Evolutionary conservation across 176 grass and related monocot species (phyloP).

Genomic region (Oropetium thomaeum): DNA sequence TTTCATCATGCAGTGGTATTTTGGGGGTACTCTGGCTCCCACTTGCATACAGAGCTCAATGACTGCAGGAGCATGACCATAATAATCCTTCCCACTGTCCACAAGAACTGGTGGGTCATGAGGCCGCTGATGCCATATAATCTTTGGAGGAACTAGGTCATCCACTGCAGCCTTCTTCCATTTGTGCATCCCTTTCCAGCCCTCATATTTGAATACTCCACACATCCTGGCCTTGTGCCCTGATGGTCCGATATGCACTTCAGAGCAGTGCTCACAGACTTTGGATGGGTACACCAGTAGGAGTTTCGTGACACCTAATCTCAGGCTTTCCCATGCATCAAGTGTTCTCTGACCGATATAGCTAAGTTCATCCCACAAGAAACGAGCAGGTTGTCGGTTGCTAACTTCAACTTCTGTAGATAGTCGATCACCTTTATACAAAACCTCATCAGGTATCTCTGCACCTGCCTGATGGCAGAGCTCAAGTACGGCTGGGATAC

Average conservation of each 20-base stretch:
- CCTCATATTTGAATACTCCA: constrained; percentile 78
- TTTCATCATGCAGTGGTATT: constrained; percentile 87
- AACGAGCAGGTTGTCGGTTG: constrained; percentile 9
- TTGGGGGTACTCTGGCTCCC: constrained; percentile 57
- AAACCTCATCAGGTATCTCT: constrained; percentile 39
- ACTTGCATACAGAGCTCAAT: constrained; percentile 72
- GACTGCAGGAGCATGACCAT: constrained; percentile 85
- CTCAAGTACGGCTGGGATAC: constrained; percentile 72
- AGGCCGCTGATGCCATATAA: constrained; percentile 83
- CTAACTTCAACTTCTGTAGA: not conserved
- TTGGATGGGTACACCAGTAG: constrained; percentile 84
- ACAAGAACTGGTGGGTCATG: constrained; percentile 76
- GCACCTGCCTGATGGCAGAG: constrained; percentile 87
- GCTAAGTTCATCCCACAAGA: constrained; percentile 32
- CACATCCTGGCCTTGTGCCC: constrained; percentile 84
- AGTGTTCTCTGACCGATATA: constrained; percentile 67
- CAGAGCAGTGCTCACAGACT: constrained; percentile 74
- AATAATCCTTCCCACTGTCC: constrained; percentile 55
- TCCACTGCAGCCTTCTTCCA: constrained; percentile 79
- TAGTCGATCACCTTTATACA: constrained; percentile 3
- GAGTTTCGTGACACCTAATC: constrained; percentile 72
- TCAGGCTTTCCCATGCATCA: constrained; percentile 79
- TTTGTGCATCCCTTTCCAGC: constrained; percentile 72
- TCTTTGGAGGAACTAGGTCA: constrained; percentile 67
- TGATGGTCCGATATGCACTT: constrained; percentile 77